phyloP scores from a whole-genome alignment of 129 eudicot species.

The Silybum marianum region DNA sequence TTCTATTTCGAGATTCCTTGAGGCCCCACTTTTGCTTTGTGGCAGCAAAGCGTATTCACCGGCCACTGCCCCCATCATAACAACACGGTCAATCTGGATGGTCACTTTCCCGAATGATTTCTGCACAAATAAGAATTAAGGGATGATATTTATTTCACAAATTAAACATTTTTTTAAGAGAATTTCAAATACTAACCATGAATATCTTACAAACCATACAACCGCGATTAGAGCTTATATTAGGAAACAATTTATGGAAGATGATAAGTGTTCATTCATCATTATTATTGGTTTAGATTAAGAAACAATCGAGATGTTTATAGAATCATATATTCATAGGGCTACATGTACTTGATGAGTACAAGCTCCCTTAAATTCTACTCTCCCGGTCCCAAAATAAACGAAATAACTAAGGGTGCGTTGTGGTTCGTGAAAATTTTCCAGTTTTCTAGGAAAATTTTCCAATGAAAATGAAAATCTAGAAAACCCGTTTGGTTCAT shows the following conservation, averaged over 20 bases:
- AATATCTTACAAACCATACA: neutral
- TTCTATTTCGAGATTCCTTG: conserved; percentile 90
- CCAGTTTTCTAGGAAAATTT: too few relatives aligned
- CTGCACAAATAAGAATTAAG: conserved; percentile 44
- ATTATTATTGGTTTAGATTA: neutral
- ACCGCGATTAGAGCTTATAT: neutral
- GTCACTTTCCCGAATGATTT: conserved; percentile 97
- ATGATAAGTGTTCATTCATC: neutral
- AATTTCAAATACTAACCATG: neutral
- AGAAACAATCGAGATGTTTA: neutral
- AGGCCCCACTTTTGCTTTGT: conserved; percentile 95
- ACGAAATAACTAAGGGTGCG: too few relatives aligned
- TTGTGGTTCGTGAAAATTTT: too few relatives aligned
- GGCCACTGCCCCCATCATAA: conserved; percentile 93
- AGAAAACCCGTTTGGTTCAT: too few relatives aligned
- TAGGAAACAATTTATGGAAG: neutral
- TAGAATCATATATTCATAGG: neutral
- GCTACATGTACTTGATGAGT: neutral
- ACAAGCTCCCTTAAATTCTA: neutral
- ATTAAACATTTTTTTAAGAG: neutral
- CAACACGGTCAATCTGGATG: conserved; percentile 96
- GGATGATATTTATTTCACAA: neutral
- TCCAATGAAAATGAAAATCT: too few relatives aligned
- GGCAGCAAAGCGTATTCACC: conserved; percentile 95
- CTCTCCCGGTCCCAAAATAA: conserved; percentile 3